Base-by-base conservation (phyloP, 1,139 yeast genomes). In the Suhomyces choctaworum region DNA sequence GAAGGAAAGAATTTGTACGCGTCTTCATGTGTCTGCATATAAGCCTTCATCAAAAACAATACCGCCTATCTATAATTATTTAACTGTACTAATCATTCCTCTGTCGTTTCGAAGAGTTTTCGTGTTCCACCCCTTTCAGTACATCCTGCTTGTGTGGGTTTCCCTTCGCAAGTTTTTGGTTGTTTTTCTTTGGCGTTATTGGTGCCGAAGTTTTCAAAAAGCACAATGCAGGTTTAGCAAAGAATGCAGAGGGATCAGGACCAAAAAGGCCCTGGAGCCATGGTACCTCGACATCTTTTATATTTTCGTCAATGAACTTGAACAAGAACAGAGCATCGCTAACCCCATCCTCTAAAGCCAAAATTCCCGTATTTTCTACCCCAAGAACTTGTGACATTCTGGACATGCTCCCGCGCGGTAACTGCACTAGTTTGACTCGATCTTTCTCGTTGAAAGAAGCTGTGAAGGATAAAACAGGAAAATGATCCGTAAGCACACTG, bases 391-490 rank as follows among this genome's bases (percentile, higher is more conserved):
- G 42, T 12, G 74, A 66, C 2, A 79, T 46, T 36, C 50, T 51
- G 2, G 46, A 49, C 51, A 65, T 59, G 3, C 78, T 59, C 1
- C 76, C 74, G 42, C 64, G 63, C 1, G 85, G 83, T 11, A 80
- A 60, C 41, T 75, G 78, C 0, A 80, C 60, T 25, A 80, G 57
- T 45, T 77, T 78, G 2, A 77, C 76, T 17, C 60, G 42, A 13
- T 50, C 45, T 0, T 46, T 44, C 2, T 40, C 28, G 1, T 57
- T 50, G 26, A 41, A 44, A 0, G 77, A 67, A 0, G 84, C 71
- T 2, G 78, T 64, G 37, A 56, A 67, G 11, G 76, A 54, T 13
- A 80, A 56, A 1, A 68, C 61, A 0, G 87, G 87, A 37, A 80
- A 69, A 34, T 74, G 78, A 34, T 68, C 66, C 4, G 70, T 63